Base-by-base conservation (phyloP, 805 yeast species). In the Candida pseudoglaebosa region DNA sequence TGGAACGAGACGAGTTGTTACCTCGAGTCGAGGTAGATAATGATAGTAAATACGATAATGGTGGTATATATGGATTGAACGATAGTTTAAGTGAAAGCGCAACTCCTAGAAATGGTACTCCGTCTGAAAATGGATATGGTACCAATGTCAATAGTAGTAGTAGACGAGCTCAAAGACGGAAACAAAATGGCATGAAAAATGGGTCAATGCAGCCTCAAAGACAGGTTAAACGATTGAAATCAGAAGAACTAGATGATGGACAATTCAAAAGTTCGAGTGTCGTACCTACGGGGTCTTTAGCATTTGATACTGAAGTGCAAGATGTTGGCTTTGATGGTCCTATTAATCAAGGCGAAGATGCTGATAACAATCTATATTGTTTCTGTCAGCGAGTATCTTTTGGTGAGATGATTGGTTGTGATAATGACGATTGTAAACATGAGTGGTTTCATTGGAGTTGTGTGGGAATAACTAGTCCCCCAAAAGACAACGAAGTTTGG, bases 381-480 rank as follows among this genome's bases (percentile, higher is more conserved):
- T 83, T 86, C 64, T 93, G 99, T 57, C 96, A 88, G 59, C 83
- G 93, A 48, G 95, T 87, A 0, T 90, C 97, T 1, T 89, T 84
- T 64, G 99, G 99, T 19, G 90, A 83, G 52, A 93, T 93, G 99
- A 87, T 93, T 54, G 98, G 95, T 0, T 93, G 99, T 65, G 99
- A 93, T 57, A 85, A 88, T 45, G 84, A 83, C 17, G 80, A 83
- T 50, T 93, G 99, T 67, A 78, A 80, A 54, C 80, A 72, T 47
- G 96, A 88, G 57, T 91, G 98, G 98, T 91, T 91, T 65, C 99
- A 93, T 61, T 91, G 90, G 72, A 83, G 81, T 40, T 93, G 99
- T 68, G 96, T 91, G 30, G 95, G 95, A 1, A 67, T 91, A 43
- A 81, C 80, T 14, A 82, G 80, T 37, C 96, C 95, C 4, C 98